A percentile compares a stretch with the other conserved stretches of the same genome.
Evolutionary conservation across 148 eudicot genomes (phyloP).

Genomic region (Talinum fruticosum): DNA sequence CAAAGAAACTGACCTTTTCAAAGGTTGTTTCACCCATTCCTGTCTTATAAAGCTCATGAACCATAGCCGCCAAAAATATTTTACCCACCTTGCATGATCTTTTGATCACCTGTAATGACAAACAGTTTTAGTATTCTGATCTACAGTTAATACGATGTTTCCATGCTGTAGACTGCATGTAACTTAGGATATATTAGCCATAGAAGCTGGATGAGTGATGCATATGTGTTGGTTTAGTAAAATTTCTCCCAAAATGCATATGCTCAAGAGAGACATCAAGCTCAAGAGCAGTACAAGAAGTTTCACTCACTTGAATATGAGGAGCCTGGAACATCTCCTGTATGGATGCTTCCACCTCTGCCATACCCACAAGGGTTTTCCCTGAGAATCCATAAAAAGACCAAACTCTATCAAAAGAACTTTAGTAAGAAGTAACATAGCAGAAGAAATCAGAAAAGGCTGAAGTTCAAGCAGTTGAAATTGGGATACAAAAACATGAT

Average conservation of each 20-base stretch:
- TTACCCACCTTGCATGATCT: conserved; percentile 67
- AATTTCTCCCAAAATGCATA: not conserved
- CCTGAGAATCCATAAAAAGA: conserved; percentile 40
- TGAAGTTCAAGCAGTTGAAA: not conserved
- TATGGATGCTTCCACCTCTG: conserved; percentile 91
- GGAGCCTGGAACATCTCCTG: conserved; percentile 99
- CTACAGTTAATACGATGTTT: not conserved
- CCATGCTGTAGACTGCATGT: not conserved
- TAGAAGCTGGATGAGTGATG: not conserved
- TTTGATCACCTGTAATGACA: conserved; percentile 61
- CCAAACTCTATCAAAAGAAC: not conserved
- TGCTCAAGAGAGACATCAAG: not conserved
- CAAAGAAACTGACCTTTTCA: conserved; percentile 62
- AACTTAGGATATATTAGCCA: not conserved
- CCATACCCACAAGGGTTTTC: conserved; percentile 67
- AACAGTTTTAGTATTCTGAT: not conserved
- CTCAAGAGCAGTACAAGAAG: not conserved
- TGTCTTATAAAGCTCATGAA: conserved; percentile 88
- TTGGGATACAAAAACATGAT: not conserved
- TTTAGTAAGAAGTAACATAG: not conserved
- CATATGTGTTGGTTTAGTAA: not conserved
- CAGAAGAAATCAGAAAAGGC: not conserved
- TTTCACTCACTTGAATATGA: conserved; percentile 79
- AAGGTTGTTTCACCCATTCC: conserved; percentile 96
- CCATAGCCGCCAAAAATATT: conserved; percentile 95